Percentiles rank a stretch among this genome's conserved stretches.
Evolutionary conservation across 225 moss, liverwort and hornwort species (phyloP).

Genomic region (Sphagnum tenellum): DNA sequence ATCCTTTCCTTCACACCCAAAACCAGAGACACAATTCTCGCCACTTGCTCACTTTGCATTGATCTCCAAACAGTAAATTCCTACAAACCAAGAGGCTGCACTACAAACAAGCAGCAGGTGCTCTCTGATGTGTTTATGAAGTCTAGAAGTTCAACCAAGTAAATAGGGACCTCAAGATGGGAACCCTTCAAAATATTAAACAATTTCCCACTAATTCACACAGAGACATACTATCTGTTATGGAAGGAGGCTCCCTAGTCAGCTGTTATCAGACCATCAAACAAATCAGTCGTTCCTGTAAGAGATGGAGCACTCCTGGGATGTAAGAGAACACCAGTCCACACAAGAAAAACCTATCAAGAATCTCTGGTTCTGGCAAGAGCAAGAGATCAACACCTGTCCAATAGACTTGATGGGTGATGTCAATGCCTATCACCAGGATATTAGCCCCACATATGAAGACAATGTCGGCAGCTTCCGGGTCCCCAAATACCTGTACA

Average conservation of each 20-base stretch:
- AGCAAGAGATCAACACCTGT: conserved; percentile 35
- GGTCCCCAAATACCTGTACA: conserved; percentile 61
- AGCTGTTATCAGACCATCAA: too few relatives aligned
- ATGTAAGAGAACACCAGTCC: background rate
- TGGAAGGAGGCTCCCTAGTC: too few relatives aligned
- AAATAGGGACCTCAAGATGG: background rate
- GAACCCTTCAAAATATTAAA: background rate
- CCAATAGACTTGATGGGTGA: conserved; percentile 82
- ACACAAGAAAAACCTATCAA: too few relatives aligned
- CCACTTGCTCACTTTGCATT: background rate
- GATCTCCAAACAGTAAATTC: too few relatives aligned
- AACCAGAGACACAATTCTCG: background rate
- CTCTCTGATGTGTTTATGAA: too few relatives aligned
- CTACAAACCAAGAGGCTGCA: too few relatives aligned
- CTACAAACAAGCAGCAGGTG: too few relatives aligned
- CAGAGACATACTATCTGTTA: too few relatives aligned
- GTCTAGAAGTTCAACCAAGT: too few relatives aligned
- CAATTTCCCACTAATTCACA: background rate
- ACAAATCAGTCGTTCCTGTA: background rate
- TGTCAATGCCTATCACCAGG: conserved; percentile 70
- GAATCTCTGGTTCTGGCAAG: too few relatives aligned
- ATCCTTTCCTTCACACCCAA: conserved; percentile 41
- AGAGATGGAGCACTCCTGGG: background rate
- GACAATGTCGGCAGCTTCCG: conserved; percentile 92
- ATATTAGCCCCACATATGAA: conserved; percentile 90